Conservation (phyloP, 768 basidiomycete species). For the Termitomyces sp. region DNA sequence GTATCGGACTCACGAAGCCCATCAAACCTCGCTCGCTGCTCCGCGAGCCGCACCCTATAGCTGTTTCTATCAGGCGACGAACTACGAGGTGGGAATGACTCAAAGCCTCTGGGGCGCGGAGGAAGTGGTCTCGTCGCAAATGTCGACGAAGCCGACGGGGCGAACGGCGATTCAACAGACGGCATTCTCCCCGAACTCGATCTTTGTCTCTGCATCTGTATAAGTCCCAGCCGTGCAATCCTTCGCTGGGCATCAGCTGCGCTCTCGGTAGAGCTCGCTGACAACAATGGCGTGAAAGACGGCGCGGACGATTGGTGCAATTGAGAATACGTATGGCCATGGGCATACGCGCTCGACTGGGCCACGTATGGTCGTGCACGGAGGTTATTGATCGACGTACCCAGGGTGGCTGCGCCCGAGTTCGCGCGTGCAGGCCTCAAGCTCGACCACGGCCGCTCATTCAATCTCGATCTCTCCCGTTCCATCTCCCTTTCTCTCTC, state of each 20-base stretch:
- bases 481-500: slow-evolving; percentile 1
- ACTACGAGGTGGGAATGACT: neutral
- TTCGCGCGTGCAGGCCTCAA: neutral
- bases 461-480: neutral
- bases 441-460: neutral
- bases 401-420: neutral
- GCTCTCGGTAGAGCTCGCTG: slow-evolving; percentile 33
- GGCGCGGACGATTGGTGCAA: slow-evolving; percentile 19
- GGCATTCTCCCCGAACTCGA: neutral
- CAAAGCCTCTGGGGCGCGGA: neutral
- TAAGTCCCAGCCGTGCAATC: slow-evolving; percentile 30
- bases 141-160: neutral
- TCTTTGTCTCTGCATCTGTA: slow-evolving; percentile 16
- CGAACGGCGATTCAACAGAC: neutral
- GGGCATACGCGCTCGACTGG: slow-evolving; percentile 2
- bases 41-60: slow-evolving; percentile 6
- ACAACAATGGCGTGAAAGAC: slow-evolving; percentile 19
- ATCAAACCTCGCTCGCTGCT: neutral
- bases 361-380: slow-evolving; percentile 10
- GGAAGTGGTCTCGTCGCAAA: neutral
- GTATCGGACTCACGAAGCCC: neutral
- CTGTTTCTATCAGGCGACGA: neutral
- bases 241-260: slow-evolving; percentile 35
- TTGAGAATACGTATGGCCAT: slow-evolving; percentile 15
- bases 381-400: neutral